Base-by-base conservation (phyloP, 2,329 filamentous ascomycete genomes). In the Hymenoscyphus albidus region DNA sequence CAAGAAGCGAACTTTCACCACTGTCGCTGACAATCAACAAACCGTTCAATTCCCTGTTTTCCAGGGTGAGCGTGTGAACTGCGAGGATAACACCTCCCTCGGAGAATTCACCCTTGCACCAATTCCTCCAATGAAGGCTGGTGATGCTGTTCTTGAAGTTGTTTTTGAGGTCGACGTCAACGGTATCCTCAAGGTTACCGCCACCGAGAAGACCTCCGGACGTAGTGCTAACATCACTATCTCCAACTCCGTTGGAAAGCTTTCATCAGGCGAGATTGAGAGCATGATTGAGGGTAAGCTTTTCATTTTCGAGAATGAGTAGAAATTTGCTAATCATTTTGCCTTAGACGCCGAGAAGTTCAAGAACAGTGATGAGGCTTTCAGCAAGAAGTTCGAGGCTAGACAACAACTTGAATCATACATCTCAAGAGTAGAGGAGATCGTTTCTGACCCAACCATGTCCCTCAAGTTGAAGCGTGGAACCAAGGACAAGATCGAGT, bases 91-190 rank as follows among this genome's bases (percentile, higher is more conserved):
- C 86, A 98, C 94, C 70, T 96, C 91, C 32, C 87, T 98, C 64
- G 95, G 95, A 79, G 95, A 98, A 82, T 99, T 98, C 82, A 97
- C 94, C 66, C 85, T 99, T 69, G 90, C 93, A 73, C 95, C 94
- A 57, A 89, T 89, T 83, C 69, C 67, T 16, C 65, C 68, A 13
- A 89, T 97, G 92, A 89, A 89, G 76, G 94, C 95, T 76, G 94
- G 95, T 79, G 95, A 99, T 78, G 91, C 95, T 73, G 93, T 96
- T 71, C 90, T 99, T 57, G 95, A 99, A 83, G 91, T 94, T 74
- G 93, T 98, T 79, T 98, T 99, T 82, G 95, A 99, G 84, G 95
- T 99, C 77, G 95, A 99, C 74, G 95, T 97, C 86, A 99, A 99
- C 85, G 95, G 95, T 89, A 97, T 97, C 79, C 89, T 99, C 72